phyloP scores from a whole-genome alignment of 2,329 filamentous ascomycete genomes.

The Dothistroma pini region DNA sequence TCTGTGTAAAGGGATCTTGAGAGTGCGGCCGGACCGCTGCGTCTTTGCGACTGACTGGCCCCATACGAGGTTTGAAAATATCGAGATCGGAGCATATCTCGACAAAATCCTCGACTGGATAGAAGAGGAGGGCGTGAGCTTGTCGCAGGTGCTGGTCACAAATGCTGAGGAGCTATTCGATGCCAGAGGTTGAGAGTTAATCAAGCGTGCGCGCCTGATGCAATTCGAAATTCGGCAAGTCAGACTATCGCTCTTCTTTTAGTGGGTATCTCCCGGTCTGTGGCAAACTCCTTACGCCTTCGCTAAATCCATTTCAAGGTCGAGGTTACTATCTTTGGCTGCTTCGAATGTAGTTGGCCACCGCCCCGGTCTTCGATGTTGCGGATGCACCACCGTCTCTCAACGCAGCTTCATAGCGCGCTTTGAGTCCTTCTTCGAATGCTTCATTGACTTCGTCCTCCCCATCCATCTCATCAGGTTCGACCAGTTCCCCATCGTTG shows the following conservation, averaged over 20 bases:
- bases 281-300: conserved; percentile 8
- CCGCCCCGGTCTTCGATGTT: conserved; percentile 10
- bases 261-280: background rate
- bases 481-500: conserved; percentile 45
- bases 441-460: conserved; percentile 56
- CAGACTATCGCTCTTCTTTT: background rate
- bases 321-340: conserved; percentile 18
- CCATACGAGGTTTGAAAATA: conserved; percentile 57
- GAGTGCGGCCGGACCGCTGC: conserved; percentile 43
- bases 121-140: conserved; percentile 42
- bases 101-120: conserved; percentile 54
- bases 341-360: conserved; percentile 22
- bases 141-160: conserved; percentile 51
- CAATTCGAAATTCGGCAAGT: background rate
- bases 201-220: background rate
- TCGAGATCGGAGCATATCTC: conserved; percentile 55
- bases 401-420: conserved; percentile 73
- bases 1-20: conserved; percentile 50
- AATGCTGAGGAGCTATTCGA: conserved; percentile 54
- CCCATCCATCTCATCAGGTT: conserved; percentile 48
- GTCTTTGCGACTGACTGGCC: conserved; percentile 64
- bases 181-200: background rate
- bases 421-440: conserved; percentile 64
- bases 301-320: conserved; percentile 8
- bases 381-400: conserved; percentile 28